Evolutionary conservation across 768 basidiomycete species (phyloP).

Genomic region (Tylopilus vinaceipallidus): DNA sequence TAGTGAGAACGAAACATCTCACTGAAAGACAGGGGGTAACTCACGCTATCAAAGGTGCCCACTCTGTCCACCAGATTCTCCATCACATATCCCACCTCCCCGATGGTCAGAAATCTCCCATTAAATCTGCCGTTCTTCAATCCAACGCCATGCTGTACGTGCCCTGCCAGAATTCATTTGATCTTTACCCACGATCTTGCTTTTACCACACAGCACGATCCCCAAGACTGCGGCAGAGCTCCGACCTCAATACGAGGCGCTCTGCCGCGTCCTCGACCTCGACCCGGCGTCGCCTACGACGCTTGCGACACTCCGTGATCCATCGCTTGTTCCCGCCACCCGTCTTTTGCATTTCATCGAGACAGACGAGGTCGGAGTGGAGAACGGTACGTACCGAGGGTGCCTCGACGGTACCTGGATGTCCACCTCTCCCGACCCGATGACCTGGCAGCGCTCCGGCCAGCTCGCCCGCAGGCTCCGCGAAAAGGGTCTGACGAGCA

Average conservation of each 20-base stretch:
- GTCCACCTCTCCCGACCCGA: conserved; percentile 48
- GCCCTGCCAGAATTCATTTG: background rate
- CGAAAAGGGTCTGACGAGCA: conserved; percentile 56
- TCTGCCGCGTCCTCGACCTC: conserved; percentile 55
- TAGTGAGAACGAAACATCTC: background rate
- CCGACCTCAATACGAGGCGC: conserved; percentile 59
- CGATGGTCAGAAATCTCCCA: conserved; percentile 53
- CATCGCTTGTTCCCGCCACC: conserved; percentile 44
- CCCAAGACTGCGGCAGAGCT: conserved; percentile 62
- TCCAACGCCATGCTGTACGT: conserved; percentile 74
- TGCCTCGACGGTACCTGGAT: conserved; percentile 62
- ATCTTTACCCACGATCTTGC: background rate
- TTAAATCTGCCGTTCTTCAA: conserved; percentile 63
- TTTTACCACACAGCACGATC: conserved; percentile 38
- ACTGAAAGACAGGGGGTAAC: background rate
- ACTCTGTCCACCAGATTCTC: conserved; percentile 73
- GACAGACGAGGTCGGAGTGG: conserved; percentile 47
- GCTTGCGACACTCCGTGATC: conserved; percentile 51
- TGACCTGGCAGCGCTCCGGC: conserved; percentile 68
- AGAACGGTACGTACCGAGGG: conserved; percentile 67
- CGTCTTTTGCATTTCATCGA: conserved; percentile 59
- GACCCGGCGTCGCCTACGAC: conserved; percentile 51
- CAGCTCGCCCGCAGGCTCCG: conserved; percentile 51
- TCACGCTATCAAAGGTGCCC: conserved; percentile 47
- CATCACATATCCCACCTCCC: conserved; percentile 68